A percentile compares a stretch with the other conserved stretches of the same genome.
Evolutionary conservation across 2,329 filamentous ascomycete species (phyloP).

Genomic region (Stemphylium beticola): DNA sequence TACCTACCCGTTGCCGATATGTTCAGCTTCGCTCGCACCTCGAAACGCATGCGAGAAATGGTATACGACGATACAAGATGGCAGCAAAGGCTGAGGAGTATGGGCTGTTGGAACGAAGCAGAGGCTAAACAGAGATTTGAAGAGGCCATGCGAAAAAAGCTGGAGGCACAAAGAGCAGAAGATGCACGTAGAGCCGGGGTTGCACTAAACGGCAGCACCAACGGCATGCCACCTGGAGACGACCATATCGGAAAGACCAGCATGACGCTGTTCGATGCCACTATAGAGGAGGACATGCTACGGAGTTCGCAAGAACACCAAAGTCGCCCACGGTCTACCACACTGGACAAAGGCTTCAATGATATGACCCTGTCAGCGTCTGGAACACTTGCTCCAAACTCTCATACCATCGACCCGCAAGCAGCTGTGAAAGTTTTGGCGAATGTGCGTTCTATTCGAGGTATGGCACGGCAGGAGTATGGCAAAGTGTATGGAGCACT

Average conservation of each 20-base stretch:
- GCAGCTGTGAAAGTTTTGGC: slow-evolving; percentile 73
- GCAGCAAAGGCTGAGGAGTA: slow-evolving; percentile 82
- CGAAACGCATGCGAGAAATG: slow-evolving; percentile 91
- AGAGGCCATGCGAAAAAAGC: slow-evolving; percentile 63
- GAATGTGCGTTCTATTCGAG: slow-evolving; percentile 77
- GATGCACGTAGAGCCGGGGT: slow-evolving; percentile 48
- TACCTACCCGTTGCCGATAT: slow-evolving; percentile 86
- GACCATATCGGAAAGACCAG: slow-evolving; percentile 48
- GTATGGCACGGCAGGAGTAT: slow-evolving; percentile 86
- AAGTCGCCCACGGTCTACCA: slow-evolving; percentile 34
- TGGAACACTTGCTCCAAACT: slow-evolving; percentile 36
- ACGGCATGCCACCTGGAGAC: slow-evolving; percentile 46
- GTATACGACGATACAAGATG: slow-evolving; percentile 97
- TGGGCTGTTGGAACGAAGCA: slow-evolving; percentile 90
- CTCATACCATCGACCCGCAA: slow-evolving; percentile 59
- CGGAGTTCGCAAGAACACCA: slow-evolving; percentile 49
- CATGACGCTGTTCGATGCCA: slow-evolving; percentile 76
- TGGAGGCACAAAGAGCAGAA: slow-evolving; percentile 62
- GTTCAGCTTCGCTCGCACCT: slow-evolving; percentile 82
- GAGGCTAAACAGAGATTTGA: slow-evolving; percentile 85
- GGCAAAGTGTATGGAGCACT: slow-evolving; percentile 88
- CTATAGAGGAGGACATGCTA: slow-evolving; percentile 68
- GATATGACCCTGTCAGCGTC: slow-evolving; percentile 65
- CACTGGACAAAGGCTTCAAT: slow-evolving; percentile 76
- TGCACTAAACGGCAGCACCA: slow-evolving; percentile 40